Conservation (phyloP, 768 basidiomycete species). For the Hericium coralloides region DNA sequence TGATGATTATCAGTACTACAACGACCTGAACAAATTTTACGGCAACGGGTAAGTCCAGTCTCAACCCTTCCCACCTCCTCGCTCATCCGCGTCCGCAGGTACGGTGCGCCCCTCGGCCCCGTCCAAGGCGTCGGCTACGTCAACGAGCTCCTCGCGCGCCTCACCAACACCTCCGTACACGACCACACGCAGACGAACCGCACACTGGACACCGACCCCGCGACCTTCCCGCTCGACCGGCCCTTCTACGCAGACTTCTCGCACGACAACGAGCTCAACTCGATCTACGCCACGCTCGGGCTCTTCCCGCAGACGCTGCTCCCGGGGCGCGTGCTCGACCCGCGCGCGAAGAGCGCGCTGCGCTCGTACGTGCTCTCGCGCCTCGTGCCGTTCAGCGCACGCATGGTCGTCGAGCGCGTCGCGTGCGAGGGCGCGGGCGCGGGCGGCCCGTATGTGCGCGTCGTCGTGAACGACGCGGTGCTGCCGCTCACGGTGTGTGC, state of each 20-base stretch:
- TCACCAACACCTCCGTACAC: conserved; percentile 51
- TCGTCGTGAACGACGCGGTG: conserved; percentile 72
- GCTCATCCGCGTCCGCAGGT: conserved; percentile 26
- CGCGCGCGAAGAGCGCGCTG: conserved; percentile 12
- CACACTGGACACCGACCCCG: conserved; percentile 53
- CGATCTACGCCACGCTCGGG: conserved; percentile 60
- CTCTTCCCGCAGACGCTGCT: conserved; percentile 18
- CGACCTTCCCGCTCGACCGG: conserved; percentile 64
- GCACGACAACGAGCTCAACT: conserved; percentile 80
- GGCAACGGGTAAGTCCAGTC: conserved; percentile 49
- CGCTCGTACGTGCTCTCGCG: conserved; percentile 43
- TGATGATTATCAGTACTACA: conserved; percentile 54
- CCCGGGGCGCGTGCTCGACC: conserved; percentile 15
- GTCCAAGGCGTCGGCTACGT: conserved; percentile 83
- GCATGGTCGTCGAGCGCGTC: conserved; percentile 70
- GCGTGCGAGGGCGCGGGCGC: conserved; percentile 26
- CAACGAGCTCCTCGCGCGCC: conserved; percentile 81
- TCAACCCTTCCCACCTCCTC: not conserved
- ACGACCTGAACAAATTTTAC: conserved; percentile 75
- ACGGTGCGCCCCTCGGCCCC: conserved; percentile 60
- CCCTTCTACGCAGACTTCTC: conserved; percentile 72
- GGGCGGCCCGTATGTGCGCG: conserved; percentile 40
- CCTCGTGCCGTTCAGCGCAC: conserved; percentile 66
- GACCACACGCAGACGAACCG: conserved; percentile 72
- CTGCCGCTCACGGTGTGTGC: conserved; percentile 57